phyloP scores from a whole-genome alignment of 306 rosid genomes.

The Corylus avellana region DNA sequence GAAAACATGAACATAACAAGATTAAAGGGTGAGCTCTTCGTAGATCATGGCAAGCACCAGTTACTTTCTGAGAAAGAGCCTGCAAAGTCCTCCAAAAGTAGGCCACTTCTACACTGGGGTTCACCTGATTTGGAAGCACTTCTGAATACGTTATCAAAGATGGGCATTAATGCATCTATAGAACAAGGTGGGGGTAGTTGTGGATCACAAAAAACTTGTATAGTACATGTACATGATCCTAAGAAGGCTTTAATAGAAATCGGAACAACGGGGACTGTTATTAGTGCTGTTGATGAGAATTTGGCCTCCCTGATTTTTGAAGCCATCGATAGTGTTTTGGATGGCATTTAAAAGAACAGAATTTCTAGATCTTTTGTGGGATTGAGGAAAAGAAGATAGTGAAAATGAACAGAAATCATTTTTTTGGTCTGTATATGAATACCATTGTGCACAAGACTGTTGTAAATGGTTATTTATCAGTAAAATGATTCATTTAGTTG shows the following conservation, averaged over 20 bases:
- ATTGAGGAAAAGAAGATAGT: not conserved
- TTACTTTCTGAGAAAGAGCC: conserved; percentile 38
- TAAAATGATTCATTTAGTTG: not conserved
- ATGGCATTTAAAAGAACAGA: conserved; percentile 35
- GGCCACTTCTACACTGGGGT: conserved; percentile 55
- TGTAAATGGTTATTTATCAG: not conserved
- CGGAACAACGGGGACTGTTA: conserved; percentile 43
- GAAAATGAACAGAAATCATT: not conserved
- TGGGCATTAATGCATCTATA: conserved; percentile 57
- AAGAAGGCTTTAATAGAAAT: conserved; percentile 60
- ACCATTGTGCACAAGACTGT: not conserved
- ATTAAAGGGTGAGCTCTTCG: conserved; percentile 59
- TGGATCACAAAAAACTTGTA: conserved; percentile 31
- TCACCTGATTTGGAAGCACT: conserved; percentile 54
- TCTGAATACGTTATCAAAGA: conserved; percentile 48
- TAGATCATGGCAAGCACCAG: conserved; percentile 49
- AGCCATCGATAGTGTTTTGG: conserved; percentile 48
- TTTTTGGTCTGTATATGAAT: not conserved
- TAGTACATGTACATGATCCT: conserved; percentile 50
- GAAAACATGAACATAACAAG: conserved; percentile 51
- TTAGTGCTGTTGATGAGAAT: conserved; percentile 46
- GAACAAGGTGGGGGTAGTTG: conserved; percentile 23
- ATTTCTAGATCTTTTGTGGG: not conserved
- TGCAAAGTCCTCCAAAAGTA: conserved; percentile 15
- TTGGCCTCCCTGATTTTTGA: conserved; percentile 53